These are phyloP conservation scores for Backusella luteola DNA, from an alignment of 192 early-diverging fungal species.

Conservation along the genomic window DNA sequence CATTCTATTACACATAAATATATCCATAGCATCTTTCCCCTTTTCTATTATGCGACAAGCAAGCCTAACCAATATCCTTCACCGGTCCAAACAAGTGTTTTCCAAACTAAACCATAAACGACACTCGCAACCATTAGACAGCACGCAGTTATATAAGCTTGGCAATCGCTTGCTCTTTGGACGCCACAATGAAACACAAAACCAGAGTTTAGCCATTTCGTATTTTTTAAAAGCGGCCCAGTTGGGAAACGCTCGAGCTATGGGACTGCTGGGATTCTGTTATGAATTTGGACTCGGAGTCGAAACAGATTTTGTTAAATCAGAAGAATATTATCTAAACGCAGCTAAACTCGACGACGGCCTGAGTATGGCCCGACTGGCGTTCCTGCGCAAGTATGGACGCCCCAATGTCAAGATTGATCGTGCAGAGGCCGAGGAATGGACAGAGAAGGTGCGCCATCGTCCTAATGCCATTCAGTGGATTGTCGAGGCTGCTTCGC, in stretches of 20 bases:
- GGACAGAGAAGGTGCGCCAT: slow-evolving; percentile 56
- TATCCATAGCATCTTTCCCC: neutral
- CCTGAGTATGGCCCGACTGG: slow-evolving; percentile 65
- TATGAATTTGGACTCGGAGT: slow-evolving; percentile 85
- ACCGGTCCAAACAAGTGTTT: neutral
- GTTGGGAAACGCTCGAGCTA: slow-evolving; percentile 42
- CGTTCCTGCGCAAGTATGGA: slow-evolving; percentile 80
- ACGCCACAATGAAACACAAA: slow-evolving; percentile 4
- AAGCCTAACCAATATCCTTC: neutral
- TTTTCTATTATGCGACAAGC: neutral
- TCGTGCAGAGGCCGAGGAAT: slow-evolving; percentile 78
- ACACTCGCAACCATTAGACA: neutral
- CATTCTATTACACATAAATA: neutral
- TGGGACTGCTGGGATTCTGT: slow-evolving; percentile 76
- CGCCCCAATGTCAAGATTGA: slow-evolving; percentile 78
- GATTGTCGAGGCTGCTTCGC: slow-evolving; percentile 59
- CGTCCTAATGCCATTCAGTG: slow-evolving; percentile 53
- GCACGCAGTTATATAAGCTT: slow-evolving; percentile 12
- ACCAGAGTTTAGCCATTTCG: slow-evolving; percentile 18
- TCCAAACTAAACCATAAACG: slow-evolving; percentile 10
- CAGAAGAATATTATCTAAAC: slow-evolving; percentile 65
- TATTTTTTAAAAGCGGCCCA: slow-evolving; percentile 41
- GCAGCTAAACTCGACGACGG: slow-evolving; percentile 62
- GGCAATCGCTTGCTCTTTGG: slow-evolving; percentile 29
- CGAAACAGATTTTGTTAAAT: slow-evolving; percentile 51